These are phyloP conservation scores for Entomortierella chlamydospora DNA, from an alignment of 192 early-diverging fungal species.

Conservation along the genomic window DNA sequence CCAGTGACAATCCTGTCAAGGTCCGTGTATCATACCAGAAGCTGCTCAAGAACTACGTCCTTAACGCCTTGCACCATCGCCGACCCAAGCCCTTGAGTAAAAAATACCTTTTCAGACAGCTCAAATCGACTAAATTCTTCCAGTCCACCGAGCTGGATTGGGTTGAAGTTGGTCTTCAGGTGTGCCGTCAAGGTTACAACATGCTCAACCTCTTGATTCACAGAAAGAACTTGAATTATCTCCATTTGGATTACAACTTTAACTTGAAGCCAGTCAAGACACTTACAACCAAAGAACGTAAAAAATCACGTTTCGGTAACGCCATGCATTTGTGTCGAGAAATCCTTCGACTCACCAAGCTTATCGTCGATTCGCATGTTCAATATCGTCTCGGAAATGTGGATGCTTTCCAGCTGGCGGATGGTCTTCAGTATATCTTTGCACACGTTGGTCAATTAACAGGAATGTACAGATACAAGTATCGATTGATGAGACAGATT, in stretches of 20 bases:
- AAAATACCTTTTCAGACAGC: conserved; percentile 95
- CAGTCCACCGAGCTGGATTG: conserved; percentile 98
- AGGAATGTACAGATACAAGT: conserved; percentile 99
- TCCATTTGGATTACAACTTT: conserved; percentile 99
- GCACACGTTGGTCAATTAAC: conserved; percentile 98
- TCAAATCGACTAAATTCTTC: conserved; percentile 98
- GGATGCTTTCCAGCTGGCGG: conserved; percentile 98
- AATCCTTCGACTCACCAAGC: conserved; percentile 95
- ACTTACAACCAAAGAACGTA: conserved; percentile 98
- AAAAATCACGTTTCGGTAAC: conserved; percentile 98
- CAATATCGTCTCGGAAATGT: conserved; percentile 98
- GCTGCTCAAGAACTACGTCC: conserved; percentile 94
- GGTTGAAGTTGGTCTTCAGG: conserved; percentile 99
- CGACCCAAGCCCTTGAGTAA: conserved; percentile 91
- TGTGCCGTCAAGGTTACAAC: conserved; percentile 98
- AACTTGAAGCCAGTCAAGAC: conserved; percentile 99
- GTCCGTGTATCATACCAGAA: conserved; percentile 99
- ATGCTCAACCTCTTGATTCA: conserved; percentile 99
- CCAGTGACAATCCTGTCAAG: conserved; percentile 94
- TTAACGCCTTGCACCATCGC: conserved; percentile 90
- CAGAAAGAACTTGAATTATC: conserved; percentile 97
- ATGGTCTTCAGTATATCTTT: conserved; percentile 99
- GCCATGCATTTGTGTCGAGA: conserved; percentile 95
- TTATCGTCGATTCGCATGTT: conserved; percentile 97
- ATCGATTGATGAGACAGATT: conserved; percentile 96